Conservation (phyloP, 805 yeast genomes). For the Schizosaccharomyces lindneri region DNA sequence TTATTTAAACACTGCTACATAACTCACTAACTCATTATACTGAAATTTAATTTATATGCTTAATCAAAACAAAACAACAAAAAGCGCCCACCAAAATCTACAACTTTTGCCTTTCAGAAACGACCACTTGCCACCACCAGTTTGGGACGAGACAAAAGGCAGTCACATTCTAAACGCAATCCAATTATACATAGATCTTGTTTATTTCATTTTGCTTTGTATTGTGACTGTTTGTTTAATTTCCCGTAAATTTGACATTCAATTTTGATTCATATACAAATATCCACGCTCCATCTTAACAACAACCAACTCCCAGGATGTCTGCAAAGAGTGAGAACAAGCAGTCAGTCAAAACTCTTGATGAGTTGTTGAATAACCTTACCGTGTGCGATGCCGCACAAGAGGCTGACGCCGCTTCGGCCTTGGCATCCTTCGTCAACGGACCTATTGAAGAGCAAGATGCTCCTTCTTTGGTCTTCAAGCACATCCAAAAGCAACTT, state of each 20-base stretch:
- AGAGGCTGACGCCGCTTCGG: slow-evolving; percentile 62
- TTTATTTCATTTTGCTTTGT: background rate
- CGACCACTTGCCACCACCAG: background rate
- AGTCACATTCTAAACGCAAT: background rate
- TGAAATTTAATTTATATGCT: no score
- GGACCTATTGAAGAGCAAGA: slow-evolving; percentile 96
- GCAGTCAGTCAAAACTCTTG: slow-evolving; percentile 39
- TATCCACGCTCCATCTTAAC: background rate
- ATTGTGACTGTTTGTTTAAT: background rate
- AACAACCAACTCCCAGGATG: slow-evolving; percentile 5
- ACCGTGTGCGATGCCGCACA: slow-evolving; percentile 61
- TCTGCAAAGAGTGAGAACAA: slow-evolving; percentile 12
- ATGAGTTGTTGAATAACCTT: slow-evolving; percentile 80
- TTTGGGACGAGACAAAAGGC: background rate
- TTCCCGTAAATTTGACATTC: background rate
- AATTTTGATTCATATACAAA: background rate
- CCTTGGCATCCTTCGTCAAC: slow-evolving; percentile 78
- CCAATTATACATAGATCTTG: background rate
- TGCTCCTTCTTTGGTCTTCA: slow-evolving; percentile 75
- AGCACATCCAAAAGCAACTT: slow-evolving; percentile 48
- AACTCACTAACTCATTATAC: no score
- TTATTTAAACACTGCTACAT: no score
- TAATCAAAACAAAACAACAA: background rate
- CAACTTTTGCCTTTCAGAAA: background rate
- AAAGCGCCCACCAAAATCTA: background rate